Evolutionary conservation across 1,139 yeast genomes (phyloP), one percentile per base, ranked within the genome.

Genomic region (Debaryomycetaceae sp.): DNA sequence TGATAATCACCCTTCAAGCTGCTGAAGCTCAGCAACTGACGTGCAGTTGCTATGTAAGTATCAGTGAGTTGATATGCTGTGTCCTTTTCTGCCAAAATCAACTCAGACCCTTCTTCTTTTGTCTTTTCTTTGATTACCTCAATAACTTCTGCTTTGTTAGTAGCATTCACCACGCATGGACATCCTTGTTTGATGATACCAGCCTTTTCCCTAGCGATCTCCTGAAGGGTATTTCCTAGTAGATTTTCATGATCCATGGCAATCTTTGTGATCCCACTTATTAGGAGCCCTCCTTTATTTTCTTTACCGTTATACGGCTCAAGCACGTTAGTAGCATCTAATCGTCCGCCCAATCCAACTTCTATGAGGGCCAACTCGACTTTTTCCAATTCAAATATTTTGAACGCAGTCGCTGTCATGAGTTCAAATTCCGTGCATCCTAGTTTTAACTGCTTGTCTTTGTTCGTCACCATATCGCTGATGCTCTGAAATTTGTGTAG

Each of bases 341-440:
- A 62, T 37, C 87, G 62, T 0, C 98, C 98, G 2, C 98, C 98
- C 6, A 91, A 69, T 0, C 98, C 98, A 3, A 89, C 97, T 59
- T 91, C 98, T 31, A 91, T 66, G 1, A 90, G 79, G 0, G 96
- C 96, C 50, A 86, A 65, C 34, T 83, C 81, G 2, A 89, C 85
- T 9, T 72, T 64, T 41, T 75, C 75, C 6, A 75, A 58, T 40
- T 75, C 75, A 62, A 91, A 91, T 34, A 87, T 80, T 56, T 84
- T 79, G 53, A 87, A 82, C 1, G 97, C 97, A 0, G 87, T 80
- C 11, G 89, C 93, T 0, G 97, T 88, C 42, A 88, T 67, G 3
- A 87, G 58, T 60, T 91, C 98, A 63, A 91, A 91, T 59, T 89
- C 96, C 0, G 97, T 86, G 46, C 96, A 91, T 4, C 81, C 80